Base-by-base conservation (phyloP, 768 basidiomycete genomes). In the Rhodosporidiobolus sp. region DNA sequence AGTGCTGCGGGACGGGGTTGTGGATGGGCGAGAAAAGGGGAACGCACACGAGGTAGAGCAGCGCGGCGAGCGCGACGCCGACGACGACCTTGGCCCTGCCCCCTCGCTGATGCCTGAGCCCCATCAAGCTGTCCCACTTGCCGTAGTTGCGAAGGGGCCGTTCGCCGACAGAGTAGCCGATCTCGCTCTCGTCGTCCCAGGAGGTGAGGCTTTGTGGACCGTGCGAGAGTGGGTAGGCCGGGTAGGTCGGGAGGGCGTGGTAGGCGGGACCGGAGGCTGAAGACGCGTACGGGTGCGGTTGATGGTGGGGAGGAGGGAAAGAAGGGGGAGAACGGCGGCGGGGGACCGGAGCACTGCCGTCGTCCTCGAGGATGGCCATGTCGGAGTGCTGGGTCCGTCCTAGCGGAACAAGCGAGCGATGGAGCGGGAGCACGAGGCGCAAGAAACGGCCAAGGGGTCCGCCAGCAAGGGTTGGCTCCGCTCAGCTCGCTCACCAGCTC, bases 41-140 rank as follows among this genome's bases (percentile, higher is more conserved):
- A 34, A 65, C 63, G 45, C 32, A 65, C 63, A 56, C 24, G 26
- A 65, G 46, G 45, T 65, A 65, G 11, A 65, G 43, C 28, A 65
- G 11, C 9, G 54, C 54, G 8, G 19, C 28, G 3, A 54, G 53
- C 3, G 63, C 63, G 3, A 65, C 0, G 0, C 54, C 63, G 22
- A 56, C 9, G 0, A 46, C 26, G 0, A 46, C n/a, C 54, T 26
- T 56, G 19, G 9, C 19, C 30, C 19, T 28, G 10, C 4, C 34
- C 6, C 60, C 30, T 14, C 58, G 7, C 46, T 48, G 60, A 34
- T 61, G 48, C 45, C 58, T 45, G 20, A 48, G 22, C 32, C 46
- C 60, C 8, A 49, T 24, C 48, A 19, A 9, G 17, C 10, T 24
- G 19, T 49, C 48, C 48, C 38, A 49, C 10, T 4, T 17, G 8